These are phyloP conservation scores for Chlamydomonas sp. DNA, from an alignment of 139 green algal species.

Conservation along the genomic window DNA sequence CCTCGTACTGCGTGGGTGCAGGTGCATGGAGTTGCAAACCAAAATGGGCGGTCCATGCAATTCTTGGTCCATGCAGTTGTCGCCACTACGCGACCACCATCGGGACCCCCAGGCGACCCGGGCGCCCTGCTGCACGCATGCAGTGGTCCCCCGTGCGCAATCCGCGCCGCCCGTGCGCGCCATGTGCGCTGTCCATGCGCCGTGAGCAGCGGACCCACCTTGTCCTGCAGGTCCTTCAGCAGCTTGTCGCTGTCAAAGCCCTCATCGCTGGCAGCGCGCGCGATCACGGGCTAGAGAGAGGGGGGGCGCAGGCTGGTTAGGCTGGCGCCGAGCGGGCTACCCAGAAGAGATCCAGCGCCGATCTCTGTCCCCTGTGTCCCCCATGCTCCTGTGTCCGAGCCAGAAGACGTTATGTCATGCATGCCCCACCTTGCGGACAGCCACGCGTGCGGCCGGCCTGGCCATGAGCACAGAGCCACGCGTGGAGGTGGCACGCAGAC, in stretches of 20 bases:
- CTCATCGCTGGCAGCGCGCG: not conserved
- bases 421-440: too few relatives aligned
- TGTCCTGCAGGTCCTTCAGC: conserved; percentile 13
- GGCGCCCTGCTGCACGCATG: not conserved
- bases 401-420: too few relatives aligned
- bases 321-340: too few relatives aligned
- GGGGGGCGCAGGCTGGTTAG: too few relatives aligned
- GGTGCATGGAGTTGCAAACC: too few relatives aligned
- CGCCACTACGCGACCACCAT: not conserved
- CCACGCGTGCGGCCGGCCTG: too few relatives aligned
- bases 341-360: too few relatives aligned
- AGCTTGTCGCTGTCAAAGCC: conserved; percentile 10
- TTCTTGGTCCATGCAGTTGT: not conserved
- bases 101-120: not conserved
- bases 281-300: not conserved
- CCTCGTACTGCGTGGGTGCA: conserved; percentile 81
- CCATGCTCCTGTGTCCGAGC: too few relatives aligned
- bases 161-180: not conserved
- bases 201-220: not conserved
- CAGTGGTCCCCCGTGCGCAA: not conserved
- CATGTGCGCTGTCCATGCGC: not conserved
- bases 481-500: too few relatives aligned
- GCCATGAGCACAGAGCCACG: too few relatives aligned
- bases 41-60: not conserved
- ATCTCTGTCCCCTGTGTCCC: too few relatives aligned